These are phyloP conservation scores for Staphylotrichum longicolle DNA, from an alignment of 495 filamentous ascomycete genomes.

Conservation along the genomic window DNA sequence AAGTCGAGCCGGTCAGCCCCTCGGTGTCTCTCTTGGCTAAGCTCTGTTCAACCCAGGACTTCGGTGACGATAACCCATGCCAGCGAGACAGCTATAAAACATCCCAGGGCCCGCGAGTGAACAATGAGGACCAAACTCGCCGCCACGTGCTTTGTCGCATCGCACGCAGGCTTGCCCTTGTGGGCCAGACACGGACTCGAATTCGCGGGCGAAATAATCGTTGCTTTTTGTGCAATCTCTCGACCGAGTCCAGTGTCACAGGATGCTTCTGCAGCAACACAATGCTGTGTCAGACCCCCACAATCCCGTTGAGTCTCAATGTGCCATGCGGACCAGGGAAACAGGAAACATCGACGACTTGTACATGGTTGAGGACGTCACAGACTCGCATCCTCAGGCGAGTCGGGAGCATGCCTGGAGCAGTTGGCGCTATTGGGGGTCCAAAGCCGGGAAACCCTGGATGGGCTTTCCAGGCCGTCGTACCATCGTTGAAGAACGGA, in stretches of 20 bases:
- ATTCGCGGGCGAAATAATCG: background rate
- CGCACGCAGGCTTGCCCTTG: background rate
- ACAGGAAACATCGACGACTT: no score
- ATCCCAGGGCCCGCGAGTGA: background rate
- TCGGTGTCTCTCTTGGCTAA: conserved; percentile 8
- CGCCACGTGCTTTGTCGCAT: background rate
- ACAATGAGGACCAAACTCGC: background rate
- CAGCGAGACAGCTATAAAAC: conserved; percentile 1
- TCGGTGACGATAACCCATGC: background rate
- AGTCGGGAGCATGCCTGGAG: no score
- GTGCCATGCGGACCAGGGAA: no score
- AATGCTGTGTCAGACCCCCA: background rate
- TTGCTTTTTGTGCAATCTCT: conserved; percentile 1
- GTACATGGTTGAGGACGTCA: no score
- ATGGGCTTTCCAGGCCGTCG: background rate
- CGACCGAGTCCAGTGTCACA: background rate
- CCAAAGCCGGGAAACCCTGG: no score
- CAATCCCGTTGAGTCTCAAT: background rate
- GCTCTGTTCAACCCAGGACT: background rate
- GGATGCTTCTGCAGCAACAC: background rate
- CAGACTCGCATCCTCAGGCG: no score
- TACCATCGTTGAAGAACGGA: background rate
- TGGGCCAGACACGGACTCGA: background rate
- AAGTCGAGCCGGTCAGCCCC: background rate
- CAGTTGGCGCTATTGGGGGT: no score